Evolutionary conservation across 352 stramenopile species (phyloP), one percentile per base, ranked within the genome.

Genomic region (Pythium brachiatum): DNA sequence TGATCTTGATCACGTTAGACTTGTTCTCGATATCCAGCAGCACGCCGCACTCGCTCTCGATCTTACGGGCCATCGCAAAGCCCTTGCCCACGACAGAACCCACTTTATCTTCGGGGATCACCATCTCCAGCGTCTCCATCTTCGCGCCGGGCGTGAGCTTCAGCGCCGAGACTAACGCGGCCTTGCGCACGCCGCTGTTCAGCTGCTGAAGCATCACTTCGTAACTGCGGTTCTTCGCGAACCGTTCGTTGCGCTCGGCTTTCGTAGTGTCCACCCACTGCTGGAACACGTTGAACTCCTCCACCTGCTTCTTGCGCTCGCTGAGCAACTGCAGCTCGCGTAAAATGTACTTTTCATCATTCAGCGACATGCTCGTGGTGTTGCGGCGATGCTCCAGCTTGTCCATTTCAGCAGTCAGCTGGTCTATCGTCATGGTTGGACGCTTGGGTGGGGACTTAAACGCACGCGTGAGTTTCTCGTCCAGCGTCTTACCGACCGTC

Each of bases 381-480:
- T 69, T 85, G 20, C 82, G 81, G 39, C 73, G 69, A 44, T 79
- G 75, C 62, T 93, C 84, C 43, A 86, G 81, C 25, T 63, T 62
- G 15, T 72, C 57, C 73, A 89, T 89, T 59, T 89, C 74, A 32
- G 76, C 68, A 27, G 81, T 71, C 23, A 91, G 53, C 25, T 81
- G 62, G 44, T 82, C 81, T 1, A 69, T 68, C 46, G 75, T 74
- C 64, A 84, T 76, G 47, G 81, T 76, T 18, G 78, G 73, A 20
- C 84, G 84, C 21, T 80, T 78, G 66, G 81, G 83, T 53, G 81
- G 70, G 57, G 75, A 79, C 68, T 91, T 93, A 62, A 90, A 83
- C 48, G 78, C 72, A 47, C 80, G 68, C 52, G 68, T 64, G 50
- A 93, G 72, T 66, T 93, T 87, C 57, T 93, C 84, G 59, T 93